Conservation (phyloP, 2,329 filamentous ascomycete species). For the Didymella pinodella region DNA sequence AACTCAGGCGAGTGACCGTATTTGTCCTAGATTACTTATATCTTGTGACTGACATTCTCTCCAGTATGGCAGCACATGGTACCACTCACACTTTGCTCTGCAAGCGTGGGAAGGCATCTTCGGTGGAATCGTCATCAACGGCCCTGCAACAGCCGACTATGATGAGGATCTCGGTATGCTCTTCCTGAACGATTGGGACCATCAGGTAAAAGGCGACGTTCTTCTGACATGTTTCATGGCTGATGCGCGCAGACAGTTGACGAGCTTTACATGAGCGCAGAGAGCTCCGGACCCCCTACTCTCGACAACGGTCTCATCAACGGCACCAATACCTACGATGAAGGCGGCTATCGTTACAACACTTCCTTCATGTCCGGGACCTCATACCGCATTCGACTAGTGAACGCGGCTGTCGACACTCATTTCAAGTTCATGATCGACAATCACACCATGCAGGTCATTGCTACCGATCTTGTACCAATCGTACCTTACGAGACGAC, state of each 20-base stretch:
- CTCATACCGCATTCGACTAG: constrained; percentile 53
- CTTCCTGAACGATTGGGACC: constrained; percentile 54
- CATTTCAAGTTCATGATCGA: constrained; percentile 57
- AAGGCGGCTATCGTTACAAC: constrained; percentile 47
- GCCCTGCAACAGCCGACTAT: constrained; percentile 51
- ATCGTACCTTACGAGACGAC: constrained; percentile 52
- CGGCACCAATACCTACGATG: constrained; percentile 52
- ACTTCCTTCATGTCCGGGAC: constrained; percentile 50
- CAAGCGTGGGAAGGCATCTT: constrained; percentile 54
- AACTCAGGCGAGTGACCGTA: neutral
- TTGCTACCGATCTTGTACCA: constrained; percentile 55
- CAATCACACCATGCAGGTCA: constrained; percentile 54
- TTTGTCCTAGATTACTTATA: neutral
- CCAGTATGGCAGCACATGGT: constrained; percentile 54
- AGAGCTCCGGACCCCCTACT: constrained; percentile 42
- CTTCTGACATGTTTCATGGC: neutral
- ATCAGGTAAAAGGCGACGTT: constrained; percentile 1
- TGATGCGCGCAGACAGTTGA: constrained; percentile 43
- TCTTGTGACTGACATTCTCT: neutral
- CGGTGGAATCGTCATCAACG: constrained; percentile 54
- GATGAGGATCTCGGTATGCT: constrained; percentile 56
- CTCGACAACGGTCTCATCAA: constrained; percentile 57
- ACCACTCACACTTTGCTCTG: constrained; percentile 53
- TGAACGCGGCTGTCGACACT: constrained; percentile 54
- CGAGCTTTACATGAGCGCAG: constrained; percentile 42